Evolutionary conservation across 2,329 filamentous ascomycete species (phyloP), one percentile per base, ranked within the genome.

Genomic region (Sporothrix humicola): DNA sequence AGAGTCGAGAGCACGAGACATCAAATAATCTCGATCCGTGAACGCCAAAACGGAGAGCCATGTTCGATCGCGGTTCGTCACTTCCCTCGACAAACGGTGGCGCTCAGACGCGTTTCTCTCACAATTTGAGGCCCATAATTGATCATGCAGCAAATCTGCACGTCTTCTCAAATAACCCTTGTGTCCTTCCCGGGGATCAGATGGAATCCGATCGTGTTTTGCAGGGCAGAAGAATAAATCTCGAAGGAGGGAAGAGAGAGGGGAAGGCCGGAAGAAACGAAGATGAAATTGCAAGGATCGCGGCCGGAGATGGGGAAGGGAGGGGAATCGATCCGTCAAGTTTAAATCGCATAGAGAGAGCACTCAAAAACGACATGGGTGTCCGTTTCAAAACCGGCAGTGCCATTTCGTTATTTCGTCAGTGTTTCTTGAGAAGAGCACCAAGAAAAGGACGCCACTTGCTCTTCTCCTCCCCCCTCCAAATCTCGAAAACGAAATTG

Each of bases 241-340:
- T 17, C 8, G 3, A 13, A 63, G 7, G 12, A 26, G 42, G 2
- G 54, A 42, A 61, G 44, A 31, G 9, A n/a, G 17, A 44, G 37
- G 20, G 23, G 26, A 63, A 65, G 31, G 5, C 20, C 42, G n/a
- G 48, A 50, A 6, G 48, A 6, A 50, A 50, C 13, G 31, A 37
- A 37, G 31, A 37, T 48, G 66, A 73, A 58, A 73, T 70, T 73
- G 56, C 72, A 73, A 70, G 71, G 71, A 69, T 69, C 37, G 48
- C 13, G 12, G 42, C 13, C 56, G 12, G 23, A 61, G 42, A 69
- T 69, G 65, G 46, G 42, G 13, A 31, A 10, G 44, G 23, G 58
- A 58, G 7, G 7, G 9, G 2, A 26, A n/a, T 58, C 44, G 13
- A 52, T 68, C 63, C 13, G 15, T 23, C 20, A 37, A 7, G 23